Conservation (phyloP, 768 basidiomycete genomes). For the Serendipita sp. region DNA sequence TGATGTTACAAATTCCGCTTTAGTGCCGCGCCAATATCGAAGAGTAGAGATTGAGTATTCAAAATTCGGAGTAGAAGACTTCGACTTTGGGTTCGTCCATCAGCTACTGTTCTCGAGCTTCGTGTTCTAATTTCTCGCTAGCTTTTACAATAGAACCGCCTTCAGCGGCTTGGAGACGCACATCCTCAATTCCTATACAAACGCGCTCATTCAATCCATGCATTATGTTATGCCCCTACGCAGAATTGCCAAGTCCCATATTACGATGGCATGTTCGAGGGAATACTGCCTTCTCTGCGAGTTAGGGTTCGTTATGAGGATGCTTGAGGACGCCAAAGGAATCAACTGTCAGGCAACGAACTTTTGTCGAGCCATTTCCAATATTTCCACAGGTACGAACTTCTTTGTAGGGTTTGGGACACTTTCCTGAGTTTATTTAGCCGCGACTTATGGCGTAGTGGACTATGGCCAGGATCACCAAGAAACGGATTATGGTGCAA, state of each 20-base stretch:
- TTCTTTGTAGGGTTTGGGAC: slow-evolving; percentile 6
- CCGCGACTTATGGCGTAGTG: slow-evolving; percentile 59
- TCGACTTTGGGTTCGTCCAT: slow-evolving; percentile 73
- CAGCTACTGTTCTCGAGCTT: neutral
- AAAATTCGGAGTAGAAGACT: slow-evolving; percentile 96
- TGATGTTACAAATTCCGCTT: slow-evolving; percentile 36
- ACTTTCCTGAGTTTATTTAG: slow-evolving; percentile 34
- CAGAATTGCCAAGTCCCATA: slow-evolving; percentile 75
- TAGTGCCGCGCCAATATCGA: slow-evolving; percentile 68
- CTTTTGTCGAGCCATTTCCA: slow-evolving; percentile 86
- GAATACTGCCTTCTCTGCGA: slow-evolving; percentile 94
- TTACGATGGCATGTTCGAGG: slow-evolving; percentile 68
- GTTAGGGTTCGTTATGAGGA: slow-evolving; percentile 81
- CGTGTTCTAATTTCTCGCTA: slow-evolving; percentile 18
- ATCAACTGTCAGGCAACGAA: slow-evolving; percentile 94
- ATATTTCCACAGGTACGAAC: slow-evolving; percentile 62
- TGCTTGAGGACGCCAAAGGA: slow-evolving; percentile 90
- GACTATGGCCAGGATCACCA: slow-evolving; percentile 67
- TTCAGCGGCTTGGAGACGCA: slow-evolving; percentile 93
- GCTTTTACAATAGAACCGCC: slow-evolving; percentile 84
- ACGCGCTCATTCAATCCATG: slow-evolving; percentile 76
- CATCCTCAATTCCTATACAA: slow-evolving; percentile 94
- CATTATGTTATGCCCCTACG: slow-evolving; percentile 71
- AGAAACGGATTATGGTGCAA: slow-evolving; percentile 65
- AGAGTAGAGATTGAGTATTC: slow-evolving; percentile 97